Evolutionary conservation across 106 monocot genomes (phyloP).

Genomic region (Platanthera zijinensis): DNA sequence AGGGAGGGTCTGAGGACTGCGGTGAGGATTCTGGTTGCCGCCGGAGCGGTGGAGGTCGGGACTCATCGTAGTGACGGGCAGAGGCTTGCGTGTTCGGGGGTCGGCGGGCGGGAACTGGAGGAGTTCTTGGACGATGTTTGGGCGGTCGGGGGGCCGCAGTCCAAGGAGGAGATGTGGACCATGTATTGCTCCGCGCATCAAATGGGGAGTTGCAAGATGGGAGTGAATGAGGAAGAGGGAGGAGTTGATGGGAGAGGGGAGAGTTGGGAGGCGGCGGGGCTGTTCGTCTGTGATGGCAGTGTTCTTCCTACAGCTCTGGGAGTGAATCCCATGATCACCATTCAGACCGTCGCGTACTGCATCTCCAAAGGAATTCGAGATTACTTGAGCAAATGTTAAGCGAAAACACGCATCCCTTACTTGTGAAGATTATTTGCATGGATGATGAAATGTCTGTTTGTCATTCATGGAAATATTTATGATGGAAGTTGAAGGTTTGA

Average conservation of each 20-base stretch:
- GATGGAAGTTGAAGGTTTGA: too few relatives aligned
- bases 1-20: slow-evolving; percentile 25
- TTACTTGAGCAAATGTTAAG: slow-evolving; percentile 10
- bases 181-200: slow-evolving; percentile 53
- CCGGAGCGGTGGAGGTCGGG: slow-evolving; percentile 58
- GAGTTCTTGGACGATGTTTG: slow-evolving; percentile 47
- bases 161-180: slow-evolving; percentile 20
- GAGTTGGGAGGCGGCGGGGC: slow-evolving; percentile 65
- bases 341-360: slow-evolving; percentile 48
- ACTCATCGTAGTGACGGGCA: slow-evolving; percentile 58
- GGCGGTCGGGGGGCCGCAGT: slow-evolving; percentile 17
- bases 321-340: slow-evolving; percentile 75
- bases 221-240: slow-evolving; percentile 24
- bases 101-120: slow-evolving; percentile 29
- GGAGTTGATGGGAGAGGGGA: slow-evolving; percentile 51
- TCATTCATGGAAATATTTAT: too few relatives aligned
- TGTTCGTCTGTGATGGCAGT: slow-evolving; percentile 63
- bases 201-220: slow-evolving; percentile 75
- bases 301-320: slow-evolving; percentile 54
- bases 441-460: too few relatives aligned
- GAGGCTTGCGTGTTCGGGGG: slow-evolving; percentile 31
- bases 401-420: neutral
- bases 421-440: too few relatives aligned
- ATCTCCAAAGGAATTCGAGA: slow-evolving; percentile 38
- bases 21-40: slow-evolving; percentile 51